These are phyloP conservation scores for Scutellaria galericulata DNA, from an alignment of 257 asterid species.

Conservation along the genomic window DNA sequence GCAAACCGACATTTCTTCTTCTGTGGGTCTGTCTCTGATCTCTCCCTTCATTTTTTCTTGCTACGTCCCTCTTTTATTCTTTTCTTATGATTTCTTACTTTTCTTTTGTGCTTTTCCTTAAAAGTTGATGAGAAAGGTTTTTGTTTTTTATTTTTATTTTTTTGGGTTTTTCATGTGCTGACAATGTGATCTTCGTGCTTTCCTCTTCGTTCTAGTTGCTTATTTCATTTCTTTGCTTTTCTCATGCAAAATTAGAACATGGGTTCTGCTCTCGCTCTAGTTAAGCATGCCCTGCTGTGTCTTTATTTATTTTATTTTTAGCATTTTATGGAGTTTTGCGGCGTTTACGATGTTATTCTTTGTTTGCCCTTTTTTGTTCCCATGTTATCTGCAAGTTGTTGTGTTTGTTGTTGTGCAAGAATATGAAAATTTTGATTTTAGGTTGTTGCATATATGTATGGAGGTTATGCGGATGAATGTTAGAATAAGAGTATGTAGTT, in stretches of 20 bases:
- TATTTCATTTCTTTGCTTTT: constrained; percentile 7
- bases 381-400: constrained; percentile 17
- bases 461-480: constrained; percentile 12
- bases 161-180: constrained; percentile 11
- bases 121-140: neutral
- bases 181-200: constrained; percentile 17
- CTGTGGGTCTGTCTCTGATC: constrained; percentile 86
- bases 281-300: neutral
- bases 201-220: constrained; percentile 10
- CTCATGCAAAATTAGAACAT: neutral
- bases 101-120: neutral
- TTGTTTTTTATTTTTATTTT: too few relatives aligned
- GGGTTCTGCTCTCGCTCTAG: constrained; percentile 22
- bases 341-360: constrained; percentile 11
- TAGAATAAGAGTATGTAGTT: neutral
- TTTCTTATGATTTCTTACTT: constrained; percentile 3
- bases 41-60: neutral
- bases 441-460: constrained; percentile 21
- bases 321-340: constrained; percentile 15
- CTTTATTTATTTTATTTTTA: neutral
- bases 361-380: constrained; percentile 10
- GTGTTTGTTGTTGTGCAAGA: neutral
- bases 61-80: neutral
- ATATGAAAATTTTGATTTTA: constrained; percentile 16
- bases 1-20: constrained; percentile 66